Percentiles rank a stretch among this genome's conserved stretches.
phyloP scores from a whole-genome alignment of 441 rosid species.

The Pelargonium fulgidum region DNA sequence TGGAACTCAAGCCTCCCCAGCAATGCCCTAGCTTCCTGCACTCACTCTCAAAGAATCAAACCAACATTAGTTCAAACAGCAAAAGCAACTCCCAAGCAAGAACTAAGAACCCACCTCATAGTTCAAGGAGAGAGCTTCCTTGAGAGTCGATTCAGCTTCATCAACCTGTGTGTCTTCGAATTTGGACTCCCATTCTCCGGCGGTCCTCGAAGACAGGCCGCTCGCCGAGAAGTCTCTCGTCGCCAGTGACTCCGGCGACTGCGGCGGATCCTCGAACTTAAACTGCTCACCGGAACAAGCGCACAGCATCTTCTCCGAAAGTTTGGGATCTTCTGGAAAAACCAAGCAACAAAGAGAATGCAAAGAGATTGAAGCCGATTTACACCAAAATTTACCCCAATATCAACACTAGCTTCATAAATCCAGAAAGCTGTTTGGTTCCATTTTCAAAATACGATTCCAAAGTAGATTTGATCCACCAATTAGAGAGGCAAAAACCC shows the following conservation, averaged over 20 bases:
- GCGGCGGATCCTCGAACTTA: conserved; percentile 74
- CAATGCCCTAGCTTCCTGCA: conserved; percentile 93
- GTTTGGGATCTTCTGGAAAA: conserved; percentile 14
- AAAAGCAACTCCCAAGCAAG: neutral
- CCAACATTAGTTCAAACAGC: conserved; percentile 1
- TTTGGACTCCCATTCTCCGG: conserved; percentile 70
- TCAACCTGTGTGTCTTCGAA: conserved; percentile 72
- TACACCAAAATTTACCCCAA: neutral
- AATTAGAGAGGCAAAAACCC: neutral
- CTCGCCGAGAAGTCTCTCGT: conserved; percentile 87
- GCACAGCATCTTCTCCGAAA: conserved; percentile 64
- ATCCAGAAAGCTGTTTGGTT: neutral
- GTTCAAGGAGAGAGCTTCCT: conserved; percentile 89
- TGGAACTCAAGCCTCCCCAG: conserved; percentile 87
- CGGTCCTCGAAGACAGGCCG: conserved; percentile 65
- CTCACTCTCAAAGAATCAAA: conserved; percentile 4
- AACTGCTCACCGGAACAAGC: conserved; percentile 95
- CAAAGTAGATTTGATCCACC: neutral
- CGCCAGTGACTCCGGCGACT: conserved; percentile 83
- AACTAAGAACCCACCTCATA: conserved; percentile 53
- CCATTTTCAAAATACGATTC: neutral
- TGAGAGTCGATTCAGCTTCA: conserved; percentile 89
- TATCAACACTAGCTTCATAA: neutral
- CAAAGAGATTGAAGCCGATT: neutral
- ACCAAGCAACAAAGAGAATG: neutral